Base-by-base conservation (phyloP, 2,329 filamentous ascomycete genomes). In the Fusarium nodosum region DNA sequence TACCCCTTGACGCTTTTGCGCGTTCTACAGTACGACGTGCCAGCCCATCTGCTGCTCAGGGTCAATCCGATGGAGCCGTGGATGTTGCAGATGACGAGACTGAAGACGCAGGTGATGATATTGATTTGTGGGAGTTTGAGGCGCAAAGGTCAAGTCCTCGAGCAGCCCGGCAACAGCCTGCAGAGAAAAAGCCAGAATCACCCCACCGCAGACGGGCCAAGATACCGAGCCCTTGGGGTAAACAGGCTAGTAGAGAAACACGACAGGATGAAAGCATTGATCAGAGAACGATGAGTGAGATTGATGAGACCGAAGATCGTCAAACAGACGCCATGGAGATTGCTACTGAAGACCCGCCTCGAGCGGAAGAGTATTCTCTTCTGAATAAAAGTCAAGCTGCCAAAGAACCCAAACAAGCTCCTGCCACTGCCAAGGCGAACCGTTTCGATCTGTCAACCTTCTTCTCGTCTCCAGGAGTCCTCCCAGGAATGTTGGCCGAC, bases 41-140 rank as follows among this genome's bases (percentile, higher is more conserved):
- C 11, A 38, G 13, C 10, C 28, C 42, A 8, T 30, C 69, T 7
- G 22, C 53, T 6, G 42, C 64, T 18, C 57, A 59, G 16, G 56
- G 46, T 3, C 71, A 67, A 36, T 22, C 63, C 6, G 67, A 76
- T 39, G 67, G 60, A 16, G 33, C 52, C 8, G 66, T 31, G 0
- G 66, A 72, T 41, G 69, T 74, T 16, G 66, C 57, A 36, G 66
- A 68, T 20, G 70, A 72, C 12, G 55, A 48, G 30, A 39, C 67
- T 7, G 66, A 73, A 48, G 74, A 69, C 22, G 56, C 52, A 9
- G 80, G 80, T 28, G 83, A 84, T n/a, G 82, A 82, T 5, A 84
- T 83, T 13, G 79, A 89, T 66, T 81, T 89, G 13, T 89, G 87
- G 86, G 86, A 85, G 33, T 72, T 88, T 26, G 87, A 89, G 72